Percentiles rank a stretch among this genome's conserved stretches.
Evolutionary conservation across 2,329 filamentous ascomycete genomes (phyloP).

Genomic region (Chalaropsis ovoidea): DNA sequence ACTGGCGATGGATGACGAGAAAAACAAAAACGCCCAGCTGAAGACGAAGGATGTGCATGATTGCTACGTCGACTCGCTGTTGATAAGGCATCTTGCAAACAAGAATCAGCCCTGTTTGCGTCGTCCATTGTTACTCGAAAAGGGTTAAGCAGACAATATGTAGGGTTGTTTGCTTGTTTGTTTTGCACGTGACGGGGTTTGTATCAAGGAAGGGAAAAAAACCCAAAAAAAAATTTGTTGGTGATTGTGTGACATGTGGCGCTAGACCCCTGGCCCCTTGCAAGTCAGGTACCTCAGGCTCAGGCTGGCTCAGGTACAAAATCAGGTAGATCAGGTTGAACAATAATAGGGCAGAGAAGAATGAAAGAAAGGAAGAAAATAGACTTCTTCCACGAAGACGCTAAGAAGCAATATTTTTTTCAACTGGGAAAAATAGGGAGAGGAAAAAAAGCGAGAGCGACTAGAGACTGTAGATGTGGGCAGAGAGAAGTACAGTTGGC

Average conservation of each 20-base stretch:
- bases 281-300: neutral
- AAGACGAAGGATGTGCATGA: neutral
- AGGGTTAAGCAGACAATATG: neutral
- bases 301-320: neutral
- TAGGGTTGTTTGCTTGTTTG: neutral
- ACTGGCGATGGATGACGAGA: too few species aligned
- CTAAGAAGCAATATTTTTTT: too few species aligned
- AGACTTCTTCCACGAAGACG: too few species aligned
- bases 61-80: neutral
- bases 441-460: neutral
- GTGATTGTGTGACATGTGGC: neutral
- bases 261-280: constrained; percentile 3
- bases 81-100: neutral
- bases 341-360: neutral
- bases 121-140: neutral
- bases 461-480: neutral
- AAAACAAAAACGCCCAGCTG: neutral
- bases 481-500: neutral
- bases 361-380: neutral
- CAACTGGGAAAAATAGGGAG: too few species aligned
- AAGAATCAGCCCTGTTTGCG: too few species aligned
- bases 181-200: neutral
- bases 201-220: neutral
- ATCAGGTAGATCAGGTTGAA: neutral
- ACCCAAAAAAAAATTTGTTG: neutral